Evolutionary conservation across 2,329 filamentous ascomycete genomes (phyloP), one percentile per base, ranked within the genome.

Genomic region (Fusarium humuli): DNA sequence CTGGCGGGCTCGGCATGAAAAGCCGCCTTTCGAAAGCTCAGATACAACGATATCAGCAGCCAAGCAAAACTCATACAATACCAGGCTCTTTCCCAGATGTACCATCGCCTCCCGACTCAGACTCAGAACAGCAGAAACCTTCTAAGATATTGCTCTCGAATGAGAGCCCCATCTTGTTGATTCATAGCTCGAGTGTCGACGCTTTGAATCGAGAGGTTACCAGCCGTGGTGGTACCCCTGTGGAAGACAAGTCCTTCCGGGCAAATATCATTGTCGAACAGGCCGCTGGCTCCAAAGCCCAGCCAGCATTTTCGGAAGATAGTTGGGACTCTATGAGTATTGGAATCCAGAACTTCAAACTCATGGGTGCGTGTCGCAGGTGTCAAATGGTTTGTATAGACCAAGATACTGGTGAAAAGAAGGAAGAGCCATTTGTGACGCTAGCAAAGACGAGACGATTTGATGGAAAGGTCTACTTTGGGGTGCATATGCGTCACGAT

Each of bases 311-410:
- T 78, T 85, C 87, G 1, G 95, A 98, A 80, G 96, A 98, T 72
- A 79, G 82, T 8, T 98, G 95, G 95, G 83, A 82, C 14, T 84
- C 80, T 18, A 75, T 97, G 42, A 84, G 81, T 11, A 91, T 98
- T 61, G 92, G 91, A 3, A 72, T 79, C 4, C 85, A 90, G 62
- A 79, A 81, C 12, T 92, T 93, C 73, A 85, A 91, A 66, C 88
- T 97, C 75, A 81, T 98, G 7, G 95, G 94, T 1, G 88, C 92
- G 5, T 99, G 96, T 76, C 88, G 94, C 65, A 85, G 96, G 63
- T 99, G 96, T 74, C 94, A 97, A 78, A 98, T 99, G 94, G 91
- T 99, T 12, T 98, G 95, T 77, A 89, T 98, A 47, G 91, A 99
- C 76, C 96, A 98, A 78, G 84, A 89, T 48, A 97, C 91, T 14